phyloP scores from a whole-genome alignment of 2,329 filamentous ascomycete genomes.

The Ambrosiella cleistominuta region DNA sequence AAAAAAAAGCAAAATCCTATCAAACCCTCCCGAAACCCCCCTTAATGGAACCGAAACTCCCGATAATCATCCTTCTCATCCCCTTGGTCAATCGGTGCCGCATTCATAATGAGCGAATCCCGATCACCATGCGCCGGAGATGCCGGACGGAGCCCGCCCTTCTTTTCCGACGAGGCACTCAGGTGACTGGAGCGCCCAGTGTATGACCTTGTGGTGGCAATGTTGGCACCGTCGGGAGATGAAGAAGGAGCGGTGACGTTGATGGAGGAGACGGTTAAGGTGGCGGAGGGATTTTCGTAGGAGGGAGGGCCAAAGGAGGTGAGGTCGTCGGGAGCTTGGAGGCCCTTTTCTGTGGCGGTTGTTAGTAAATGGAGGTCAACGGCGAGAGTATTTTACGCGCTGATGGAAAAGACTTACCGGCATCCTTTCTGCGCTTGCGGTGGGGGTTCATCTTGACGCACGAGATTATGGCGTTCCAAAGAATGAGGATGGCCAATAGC shows the following conservation, averaged over 20 bases:
- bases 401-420: conserved; percentile 38
- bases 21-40: not conserved
- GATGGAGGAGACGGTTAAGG: conserved; percentile 27
- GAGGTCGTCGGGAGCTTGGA: conserved; percentile 51
- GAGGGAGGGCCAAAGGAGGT: conserved; percentile 76
- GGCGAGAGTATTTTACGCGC: not conserved
- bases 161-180: conserved; percentile 3
- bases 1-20: not conserved
- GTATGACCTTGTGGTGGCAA: not conserved
- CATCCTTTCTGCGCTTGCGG: conserved; percentile 70
- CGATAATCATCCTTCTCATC: conserved; percentile 1
- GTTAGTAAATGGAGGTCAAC: conserved; percentile 17
- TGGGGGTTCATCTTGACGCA: conserved; percentile 83
- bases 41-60: not conserved
- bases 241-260: conserved; percentile 16
- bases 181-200: conserved; percentile 2
- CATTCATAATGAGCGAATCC: conserved; percentile 21
- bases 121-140: conserved; percentile 14
- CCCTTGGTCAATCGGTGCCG: conserved; percentile 20
- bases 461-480: conserved; percentile 69
- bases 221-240: not conserved
- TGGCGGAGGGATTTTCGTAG: conserved; percentile 28
- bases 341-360: conserved; percentile 41
- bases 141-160: conserved; percentile 16
- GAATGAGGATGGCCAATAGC: conserved; percentile 69